Conservation (phyloP, 1,284 basidiomycete genomes). For the Ceratobasidium sp. region DNA sequence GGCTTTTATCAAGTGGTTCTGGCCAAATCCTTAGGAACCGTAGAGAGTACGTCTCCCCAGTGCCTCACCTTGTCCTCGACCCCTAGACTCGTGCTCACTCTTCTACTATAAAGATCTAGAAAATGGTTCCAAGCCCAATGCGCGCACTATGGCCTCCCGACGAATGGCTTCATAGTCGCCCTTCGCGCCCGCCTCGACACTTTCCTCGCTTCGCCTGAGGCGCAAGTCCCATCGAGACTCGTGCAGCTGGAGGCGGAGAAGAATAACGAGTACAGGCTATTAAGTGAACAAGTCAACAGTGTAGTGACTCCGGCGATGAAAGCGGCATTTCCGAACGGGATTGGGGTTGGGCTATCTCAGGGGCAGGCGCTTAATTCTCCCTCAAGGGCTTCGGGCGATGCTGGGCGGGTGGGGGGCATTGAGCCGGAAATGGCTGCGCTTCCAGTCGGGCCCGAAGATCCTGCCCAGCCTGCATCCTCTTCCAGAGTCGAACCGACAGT, state of each 20-base stretch:
- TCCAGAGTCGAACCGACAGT: slow-evolving; percentile 18
- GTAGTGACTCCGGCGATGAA: slow-evolving; percentile 24
- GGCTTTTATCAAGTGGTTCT: slow-evolving; percentile 8
- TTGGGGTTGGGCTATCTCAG: not conserved
- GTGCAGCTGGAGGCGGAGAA: slow-evolving; percentile 20
- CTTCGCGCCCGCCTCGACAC: slow-evolving; percentile 27
- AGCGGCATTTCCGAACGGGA: slow-evolving; percentile 5
- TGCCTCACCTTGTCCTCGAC: not conserved
- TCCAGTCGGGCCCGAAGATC: not conserved
- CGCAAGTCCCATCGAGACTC: slow-evolving; percentile 11
- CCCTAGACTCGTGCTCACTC: not conserved
- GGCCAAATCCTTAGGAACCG: slow-evolving; percentile 25
- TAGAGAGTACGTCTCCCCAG: slow-evolving; percentile 29
- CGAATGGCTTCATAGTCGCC: slow-evolving; percentile 5
- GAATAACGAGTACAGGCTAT: slow-evolving; percentile 26
- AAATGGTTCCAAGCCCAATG: slow-evolving; percentile 42
- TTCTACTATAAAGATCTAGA: slow-evolving; percentile 9
- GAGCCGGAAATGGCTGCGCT: slow-evolving; percentile 8
- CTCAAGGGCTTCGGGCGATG: slow-evolving; percentile 3
- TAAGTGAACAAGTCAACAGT: slow-evolving; percentile 27
- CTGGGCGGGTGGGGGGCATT: slow-evolving; percentile 15
- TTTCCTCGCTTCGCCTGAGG: slow-evolving; percentile 3
- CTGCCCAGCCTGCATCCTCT: slow-evolving; percentile 12
- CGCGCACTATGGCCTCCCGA: slow-evolving; percentile 37
- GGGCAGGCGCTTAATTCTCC: slow-evolving; percentile 3